Evolutionary conservation across 2,329 filamentous ascomycete genomes (phyloP).

Genomic region (Trichoderma afroharzianum): DNA sequence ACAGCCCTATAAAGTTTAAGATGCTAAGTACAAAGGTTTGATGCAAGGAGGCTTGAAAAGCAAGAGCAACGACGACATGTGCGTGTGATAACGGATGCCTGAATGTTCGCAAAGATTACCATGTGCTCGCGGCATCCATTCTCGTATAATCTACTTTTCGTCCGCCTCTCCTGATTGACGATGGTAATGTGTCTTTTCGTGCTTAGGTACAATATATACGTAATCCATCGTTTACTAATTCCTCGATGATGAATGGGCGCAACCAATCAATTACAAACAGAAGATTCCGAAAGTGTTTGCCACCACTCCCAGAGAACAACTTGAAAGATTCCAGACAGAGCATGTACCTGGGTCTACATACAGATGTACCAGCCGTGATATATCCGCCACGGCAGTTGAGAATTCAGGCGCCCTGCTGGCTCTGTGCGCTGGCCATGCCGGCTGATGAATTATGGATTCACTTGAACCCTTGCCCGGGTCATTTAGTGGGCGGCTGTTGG

Average conservation of each 20-base stretch:
- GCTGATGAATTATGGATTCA: not conserved
- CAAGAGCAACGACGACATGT: not conserved
- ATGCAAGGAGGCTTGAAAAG: not conserved
- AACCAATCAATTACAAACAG: not conserved
- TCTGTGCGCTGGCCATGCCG: constrained; percentile 7
- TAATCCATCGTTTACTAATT: not conserved
- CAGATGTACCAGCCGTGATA: not conserved
- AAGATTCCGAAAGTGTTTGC: not conserved
- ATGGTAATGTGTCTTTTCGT: too few species aligned
- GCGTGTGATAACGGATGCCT: not conserved
- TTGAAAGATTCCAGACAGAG: not conserved
- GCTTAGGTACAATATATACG: not conserved
- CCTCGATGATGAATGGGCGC: not conserved
- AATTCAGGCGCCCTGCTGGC: not conserved
- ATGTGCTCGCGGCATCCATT: not conserved
- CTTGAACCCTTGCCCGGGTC: not conserved
- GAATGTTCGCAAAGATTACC: not conserved
- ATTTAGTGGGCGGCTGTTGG: constrained; percentile 4
- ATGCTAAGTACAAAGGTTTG: not conserved
- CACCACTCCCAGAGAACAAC: not conserved
- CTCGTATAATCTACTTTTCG: not conserved
- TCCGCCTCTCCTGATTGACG: too few species aligned
- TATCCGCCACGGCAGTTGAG: not conserved
- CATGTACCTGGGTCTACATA: not conserved
- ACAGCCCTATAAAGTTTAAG: not conserved